phyloP scores from a whole-genome alignment of 164 flowering plant species.

The Cinnamomum micranthum region DNA sequence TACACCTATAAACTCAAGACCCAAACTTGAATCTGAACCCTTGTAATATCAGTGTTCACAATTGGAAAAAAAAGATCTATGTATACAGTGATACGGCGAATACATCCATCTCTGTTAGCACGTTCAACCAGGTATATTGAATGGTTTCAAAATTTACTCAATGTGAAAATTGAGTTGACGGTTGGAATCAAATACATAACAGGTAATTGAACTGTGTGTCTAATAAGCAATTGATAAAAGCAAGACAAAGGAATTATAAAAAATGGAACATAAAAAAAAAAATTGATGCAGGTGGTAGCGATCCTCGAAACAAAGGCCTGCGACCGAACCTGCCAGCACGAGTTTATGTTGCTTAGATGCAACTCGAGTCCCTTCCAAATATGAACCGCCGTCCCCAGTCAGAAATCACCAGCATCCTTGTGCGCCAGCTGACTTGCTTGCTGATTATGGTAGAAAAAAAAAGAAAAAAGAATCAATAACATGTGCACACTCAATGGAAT shows the following conservation, averaged over 20 bases:
- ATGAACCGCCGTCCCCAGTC: constrained; percentile 84
- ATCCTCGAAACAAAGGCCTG: neutral
- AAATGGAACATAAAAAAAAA: neutral
- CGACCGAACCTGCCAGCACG: neutral
- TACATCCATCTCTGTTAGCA: no score
- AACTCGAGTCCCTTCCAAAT: constrained; percentile 88
- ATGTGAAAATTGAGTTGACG: no score
- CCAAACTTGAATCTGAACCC: no score
- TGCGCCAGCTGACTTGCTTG: constrained; percentile 97
- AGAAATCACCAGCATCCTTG: constrained; percentile 71
- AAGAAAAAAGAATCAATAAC: neutral
- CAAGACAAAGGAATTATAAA: neutral
- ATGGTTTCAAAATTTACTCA: no score
- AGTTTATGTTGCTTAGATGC: constrained; percentile 32
- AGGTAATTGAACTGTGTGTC: no score
- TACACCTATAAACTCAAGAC: no score
- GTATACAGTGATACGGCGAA: no score
- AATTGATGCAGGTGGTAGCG: neutral
- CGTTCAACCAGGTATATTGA: no score
- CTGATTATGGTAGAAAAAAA: constrained; percentile 30
- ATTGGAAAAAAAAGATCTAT: no score
- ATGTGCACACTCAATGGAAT: neutral
- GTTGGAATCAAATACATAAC: no score
- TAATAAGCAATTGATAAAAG: no score
- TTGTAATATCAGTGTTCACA: no score